Evolutionary conservation across 164 flowering plant genomes (phyloP).

Genomic region (Nymphaea thermarum): DNA sequence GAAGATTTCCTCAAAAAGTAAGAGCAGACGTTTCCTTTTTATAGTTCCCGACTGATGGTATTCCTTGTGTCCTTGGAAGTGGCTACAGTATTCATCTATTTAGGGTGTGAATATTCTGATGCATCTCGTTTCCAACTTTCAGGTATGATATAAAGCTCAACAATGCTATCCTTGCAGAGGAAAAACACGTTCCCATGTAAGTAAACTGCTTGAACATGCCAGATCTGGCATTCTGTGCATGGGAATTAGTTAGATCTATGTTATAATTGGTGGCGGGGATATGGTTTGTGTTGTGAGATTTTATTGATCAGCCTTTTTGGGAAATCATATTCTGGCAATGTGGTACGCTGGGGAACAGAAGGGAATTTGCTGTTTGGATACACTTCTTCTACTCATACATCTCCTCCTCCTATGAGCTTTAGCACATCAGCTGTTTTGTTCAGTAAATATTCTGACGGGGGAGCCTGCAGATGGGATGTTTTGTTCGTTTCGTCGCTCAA

Average conservation of each 20-base stretch:
- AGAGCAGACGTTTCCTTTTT: background rate
- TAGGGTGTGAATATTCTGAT: background rate
- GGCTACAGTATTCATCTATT: no score
- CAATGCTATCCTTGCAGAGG: constrained; percentile 87
- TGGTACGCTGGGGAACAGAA: no score
- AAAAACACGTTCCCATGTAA: constrained; percentile 70
- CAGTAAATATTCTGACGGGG: no score
- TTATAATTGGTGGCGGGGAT: background rate
- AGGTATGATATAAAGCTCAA: constrained; percentile 68
- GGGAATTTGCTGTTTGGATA: no score
- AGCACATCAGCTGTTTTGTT: no score
- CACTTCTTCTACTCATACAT: no score
- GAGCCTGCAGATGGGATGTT: no score
- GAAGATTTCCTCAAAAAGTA: constrained; percentile 38
- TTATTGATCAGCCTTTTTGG: no score
- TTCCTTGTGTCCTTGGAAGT: background rate
- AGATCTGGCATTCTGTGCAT: background rate
- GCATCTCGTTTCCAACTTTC: constrained; percentile 7
- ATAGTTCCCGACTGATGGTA: background rate
- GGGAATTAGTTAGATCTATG: background rate
- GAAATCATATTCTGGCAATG: no score
- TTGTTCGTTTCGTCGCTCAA: background rate
- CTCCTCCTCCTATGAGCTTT: no score
- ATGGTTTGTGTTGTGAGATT: no score
- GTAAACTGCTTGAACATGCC: constrained; percentile 8